Evolutionary conservation across 1,284 basidiomycete genomes (phyloP).

Genomic region (Trichosporon sp.): DNA sequence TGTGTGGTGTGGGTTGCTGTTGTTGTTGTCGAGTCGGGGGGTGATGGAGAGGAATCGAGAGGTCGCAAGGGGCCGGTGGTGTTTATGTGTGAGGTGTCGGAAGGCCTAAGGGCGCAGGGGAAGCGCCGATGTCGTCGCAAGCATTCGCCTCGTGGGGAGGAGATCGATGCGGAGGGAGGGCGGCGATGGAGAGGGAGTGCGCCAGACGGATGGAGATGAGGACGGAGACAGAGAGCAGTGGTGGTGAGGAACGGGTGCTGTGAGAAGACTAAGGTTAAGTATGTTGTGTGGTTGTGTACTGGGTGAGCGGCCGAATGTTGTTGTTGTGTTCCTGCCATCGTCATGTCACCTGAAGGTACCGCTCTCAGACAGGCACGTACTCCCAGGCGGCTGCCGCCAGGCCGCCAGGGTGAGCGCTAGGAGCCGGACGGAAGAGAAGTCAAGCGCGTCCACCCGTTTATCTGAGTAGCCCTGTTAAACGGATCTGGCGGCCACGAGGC

Average conservation of each 20-base stretch:
- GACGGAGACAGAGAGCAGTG: not conserved
- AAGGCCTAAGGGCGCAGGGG: constrained; percentile 2
- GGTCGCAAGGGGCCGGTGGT: not conserved
- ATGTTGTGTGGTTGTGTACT: not conserved
- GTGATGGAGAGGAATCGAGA: constrained; percentile 20
- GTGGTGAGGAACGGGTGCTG: not conserved
- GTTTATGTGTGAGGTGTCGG: not conserved
- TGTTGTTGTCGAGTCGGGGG: not conserved
- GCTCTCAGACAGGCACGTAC: not conserved
- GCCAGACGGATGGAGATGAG: not conserved
- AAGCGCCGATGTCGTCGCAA: constrained; percentile 4
- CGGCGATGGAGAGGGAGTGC: not conserved
- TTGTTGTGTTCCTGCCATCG: constrained; percentile 5
- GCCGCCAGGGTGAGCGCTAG: not conserved
- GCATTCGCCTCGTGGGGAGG: not conserved
- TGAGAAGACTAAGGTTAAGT: not conserved
- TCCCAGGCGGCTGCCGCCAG: not conserved
- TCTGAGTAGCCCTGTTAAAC: not conserved
- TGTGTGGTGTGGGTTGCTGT: constrained; percentile 13
- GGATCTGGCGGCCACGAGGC: not conserved
- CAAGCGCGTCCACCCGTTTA: not conserved
- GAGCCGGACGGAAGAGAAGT: not conserved
- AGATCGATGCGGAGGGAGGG: not conserved
- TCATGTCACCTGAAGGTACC: not conserved
- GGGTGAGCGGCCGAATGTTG: not conserved